A percentile compares a stretch with the other conserved stretches of the same genome.
Evolutionary conservation across 495 filamentous ascomycete genomes (phyloP).

Genomic region (Penicillium cosmopolitanum): DNA sequence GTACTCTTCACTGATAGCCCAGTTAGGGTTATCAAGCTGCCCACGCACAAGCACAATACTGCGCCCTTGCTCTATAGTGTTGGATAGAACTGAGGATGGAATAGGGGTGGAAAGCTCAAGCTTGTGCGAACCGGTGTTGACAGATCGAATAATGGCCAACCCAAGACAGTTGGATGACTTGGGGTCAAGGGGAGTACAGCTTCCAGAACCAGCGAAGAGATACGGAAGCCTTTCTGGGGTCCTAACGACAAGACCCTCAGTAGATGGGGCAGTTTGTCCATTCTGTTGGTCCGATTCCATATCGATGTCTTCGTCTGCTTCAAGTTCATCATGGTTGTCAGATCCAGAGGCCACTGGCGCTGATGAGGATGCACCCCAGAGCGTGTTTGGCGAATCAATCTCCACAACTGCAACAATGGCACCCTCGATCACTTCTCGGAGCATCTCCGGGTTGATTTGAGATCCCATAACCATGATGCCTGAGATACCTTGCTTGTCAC

Average conservation of each 20-base stretch:
- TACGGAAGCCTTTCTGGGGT: slow-evolving; percentile 47
- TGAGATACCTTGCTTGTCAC: slow-evolving; percentile 51
- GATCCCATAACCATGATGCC: slow-evolving; percentile 59
- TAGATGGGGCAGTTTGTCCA: slow-evolving; percentile 5
- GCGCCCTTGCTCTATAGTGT: slow-evolving; percentile 38
- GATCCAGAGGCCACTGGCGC: slow-evolving; percentile 1
- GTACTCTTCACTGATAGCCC: slow-evolving; percentile 54
- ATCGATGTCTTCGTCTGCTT: slow-evolving; percentile 28
- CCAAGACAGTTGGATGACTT: slow-evolving; percentile 50
- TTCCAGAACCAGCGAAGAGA: slow-evolving; percentile 44
- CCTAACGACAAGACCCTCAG: slow-evolving; percentile 33
- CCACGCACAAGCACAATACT: slow-evolving; percentile 57
- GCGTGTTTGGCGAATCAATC: slow-evolving; percentile 47
- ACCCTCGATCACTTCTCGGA: slow-evolving; percentile 59
- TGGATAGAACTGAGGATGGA: slow-evolving; percentile 33
- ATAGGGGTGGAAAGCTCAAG: slow-evolving; percentile 56
- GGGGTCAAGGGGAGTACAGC: slow-evolving; percentile 45
- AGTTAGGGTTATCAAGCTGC: slow-evolving; percentile 54
- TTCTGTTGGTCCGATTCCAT: slow-evolving; percentile 25
- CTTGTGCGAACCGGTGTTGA: slow-evolving; percentile 41
- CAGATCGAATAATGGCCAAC: slow-evolving; percentile 53
- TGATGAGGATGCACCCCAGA: slow-evolving; percentile 23
- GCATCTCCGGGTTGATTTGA: slow-evolving; percentile 45
- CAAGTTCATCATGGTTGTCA: slow-evolving; percentile 13
- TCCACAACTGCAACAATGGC: slow-evolving; percentile 60